These are phyloP conservation scores for Penicillium polonicum DNA, from an alignment of 2,329 filamentous ascomycete species.

Conservation along the genomic window DNA sequence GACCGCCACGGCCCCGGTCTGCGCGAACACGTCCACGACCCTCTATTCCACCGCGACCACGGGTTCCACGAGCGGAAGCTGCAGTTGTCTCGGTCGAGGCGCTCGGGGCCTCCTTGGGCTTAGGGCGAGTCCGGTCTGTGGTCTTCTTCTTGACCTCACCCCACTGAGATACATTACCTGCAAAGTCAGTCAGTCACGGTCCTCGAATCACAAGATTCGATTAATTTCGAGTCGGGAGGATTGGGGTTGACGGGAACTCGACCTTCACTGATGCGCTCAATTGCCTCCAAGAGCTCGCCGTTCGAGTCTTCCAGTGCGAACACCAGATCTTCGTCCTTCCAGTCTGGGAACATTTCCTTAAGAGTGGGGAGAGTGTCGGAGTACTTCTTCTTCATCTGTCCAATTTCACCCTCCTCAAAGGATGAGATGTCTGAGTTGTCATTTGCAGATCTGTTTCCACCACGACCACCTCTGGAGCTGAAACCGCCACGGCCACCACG, in stretches of 20 bases:
- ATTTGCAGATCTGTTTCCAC: constrained; percentile 68
- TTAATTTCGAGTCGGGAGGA: constrained; percentile 1
- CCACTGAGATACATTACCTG: constrained; percentile 54
- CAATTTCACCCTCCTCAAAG: constrained; percentile 82
- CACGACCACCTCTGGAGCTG: constrained; percentile 68
- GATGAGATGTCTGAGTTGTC: constrained; percentile 65
- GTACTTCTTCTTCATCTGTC: constrained; percentile 88
- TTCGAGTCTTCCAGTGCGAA: constrained; percentile 80
- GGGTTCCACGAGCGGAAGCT: constrained; percentile 40
- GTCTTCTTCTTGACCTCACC: constrained; percentile 54
- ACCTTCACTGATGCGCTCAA: constrained; percentile 55
- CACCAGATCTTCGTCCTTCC: constrained; percentile 92
- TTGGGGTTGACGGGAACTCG: constrained; percentile 9
- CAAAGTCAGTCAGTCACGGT: constrained; percentile 14
- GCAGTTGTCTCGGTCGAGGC: constrained; percentile 35
- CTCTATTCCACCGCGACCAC: constrained; percentile 50
- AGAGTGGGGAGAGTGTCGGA: constrained; percentile 74
- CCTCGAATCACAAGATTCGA: constrained; percentile 1
- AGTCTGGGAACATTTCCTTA: constrained; percentile 91
- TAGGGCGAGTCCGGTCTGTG: constrained; percentile 46
- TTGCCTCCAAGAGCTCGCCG: constrained; percentile 49
- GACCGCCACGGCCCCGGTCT: constrained; percentile 49
- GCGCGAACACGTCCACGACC: constrained; percentile 48
- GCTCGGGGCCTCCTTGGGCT: constrained; percentile 46
- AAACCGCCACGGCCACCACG: constrained; percentile 81